Conservation (phyloP, 768 basidiomycete species). For the Boletus sensibilis region DNA sequence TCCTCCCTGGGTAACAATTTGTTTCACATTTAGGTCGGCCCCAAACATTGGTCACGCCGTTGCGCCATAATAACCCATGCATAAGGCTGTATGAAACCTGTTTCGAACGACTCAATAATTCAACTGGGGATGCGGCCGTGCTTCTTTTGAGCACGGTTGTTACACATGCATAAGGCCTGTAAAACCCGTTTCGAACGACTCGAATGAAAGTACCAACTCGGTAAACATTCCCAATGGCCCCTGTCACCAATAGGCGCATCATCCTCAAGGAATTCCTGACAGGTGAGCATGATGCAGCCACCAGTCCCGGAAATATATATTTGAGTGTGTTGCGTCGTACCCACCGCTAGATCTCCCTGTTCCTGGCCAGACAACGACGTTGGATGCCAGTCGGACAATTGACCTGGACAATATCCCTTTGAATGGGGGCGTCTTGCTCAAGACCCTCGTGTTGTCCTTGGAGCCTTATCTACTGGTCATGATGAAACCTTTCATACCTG, state of each 20-base stretch:
- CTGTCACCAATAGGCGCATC: background rate
- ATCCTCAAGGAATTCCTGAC: background rate
- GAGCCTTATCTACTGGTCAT: slow-evolving; percentile 44
- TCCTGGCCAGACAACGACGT: slow-evolving; percentile 44
- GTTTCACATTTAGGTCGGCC: too few relatives aligned
- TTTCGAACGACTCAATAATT: too few relatives aligned
- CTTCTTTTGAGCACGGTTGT: too few relatives aligned
- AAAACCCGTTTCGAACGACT: too few relatives aligned
- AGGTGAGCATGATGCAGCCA: background rate
- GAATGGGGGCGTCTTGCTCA: slow-evolving; percentile 48
- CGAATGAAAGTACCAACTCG: too few relatives aligned
- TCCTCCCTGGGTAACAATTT: too few relatives aligned
- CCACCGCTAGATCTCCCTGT: background rate
- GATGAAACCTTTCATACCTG: slow-evolving; percentile 37
- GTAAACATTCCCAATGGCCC: background rate
- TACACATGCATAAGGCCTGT: too few relatives aligned
- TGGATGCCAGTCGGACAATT: slow-evolving; percentile 46
- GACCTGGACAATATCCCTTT: slow-evolving; percentile 47
- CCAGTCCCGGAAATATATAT: background rate
- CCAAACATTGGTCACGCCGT: too few relatives aligned
- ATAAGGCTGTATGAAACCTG: too few relatives aligned
- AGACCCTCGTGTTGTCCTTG: slow-evolving; percentile 46
- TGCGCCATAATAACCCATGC: too few relatives aligned
- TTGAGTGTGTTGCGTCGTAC: too few relatives aligned
- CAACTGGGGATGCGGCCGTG: too few relatives aligned